These are phyloP conservation scores for Leavenworthia alabamica DNA, from an alignment of 345 rosid species.

Conservation along the genomic window DNA sequence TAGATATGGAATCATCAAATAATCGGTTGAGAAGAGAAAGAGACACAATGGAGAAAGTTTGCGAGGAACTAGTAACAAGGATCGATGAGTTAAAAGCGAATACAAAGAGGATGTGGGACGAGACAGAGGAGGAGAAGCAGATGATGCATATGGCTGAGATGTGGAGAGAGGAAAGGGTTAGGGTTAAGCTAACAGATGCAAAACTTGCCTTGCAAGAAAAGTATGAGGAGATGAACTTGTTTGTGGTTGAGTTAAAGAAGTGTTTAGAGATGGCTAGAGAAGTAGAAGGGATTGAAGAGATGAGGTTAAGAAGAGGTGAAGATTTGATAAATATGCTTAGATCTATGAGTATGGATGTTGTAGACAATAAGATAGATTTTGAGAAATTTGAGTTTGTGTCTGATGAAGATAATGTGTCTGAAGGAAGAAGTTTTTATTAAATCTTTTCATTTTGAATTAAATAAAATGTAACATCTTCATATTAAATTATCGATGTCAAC, in stretches of 20 bases:
- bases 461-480: too few relatives aligned
- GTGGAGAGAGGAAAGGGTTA: slow-evolving; percentile 90
- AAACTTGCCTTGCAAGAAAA: slow-evolving; percentile 43
- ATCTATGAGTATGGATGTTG: slow-evolving; percentile 12
- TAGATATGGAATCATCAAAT: not conserved
- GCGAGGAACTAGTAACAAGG: slow-evolving; percentile 74
- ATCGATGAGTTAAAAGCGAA: slow-evolving; percentile 53
- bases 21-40: slow-evolving; percentile 56
- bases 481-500: not conserved
- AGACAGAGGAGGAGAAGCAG: slow-evolving; percentile 66
- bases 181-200: slow-evolving; percentile 75
- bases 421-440: not conserved
- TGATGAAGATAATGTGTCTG: not conserved
- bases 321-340: slow-evolving; percentile 16
- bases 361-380: not conserved
- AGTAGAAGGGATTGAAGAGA: slow-evolving; percentile 8
- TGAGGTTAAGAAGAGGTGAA: slow-evolving; percentile 12
- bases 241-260: slow-evolving; percentile 35
- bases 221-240: slow-evolving; percentile 40
- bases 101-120: slow-evolving; percentile 46
- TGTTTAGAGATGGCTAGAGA: slow-evolving; percentile 16
- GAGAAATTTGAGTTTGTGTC: slow-evolving; percentile 4
- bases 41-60: slow-evolving; percentile 67
- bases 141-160: slow-evolving; percentile 85
- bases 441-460: too few relatives aligned